These are phyloP conservation scores for Emmonsia crescens DNA, from an alignment of 2,329 filamentous ascomycete genomes.

Conservation along the genomic window DNA sequence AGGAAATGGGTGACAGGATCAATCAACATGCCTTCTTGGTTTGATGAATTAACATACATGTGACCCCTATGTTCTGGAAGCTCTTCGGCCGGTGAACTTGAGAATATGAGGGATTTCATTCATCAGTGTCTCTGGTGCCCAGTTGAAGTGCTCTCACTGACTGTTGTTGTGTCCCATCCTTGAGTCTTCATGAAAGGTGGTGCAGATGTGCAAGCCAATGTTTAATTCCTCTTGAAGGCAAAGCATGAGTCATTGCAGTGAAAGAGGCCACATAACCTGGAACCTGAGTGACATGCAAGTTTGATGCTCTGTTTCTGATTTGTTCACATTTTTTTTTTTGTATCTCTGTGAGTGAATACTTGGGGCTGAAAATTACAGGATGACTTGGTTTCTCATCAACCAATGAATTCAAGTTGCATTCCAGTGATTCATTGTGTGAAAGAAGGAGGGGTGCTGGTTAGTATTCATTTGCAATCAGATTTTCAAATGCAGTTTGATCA, in stretches of 20 bases:
- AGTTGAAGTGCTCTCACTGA: neutral
- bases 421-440: no score
- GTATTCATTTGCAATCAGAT: neutral
- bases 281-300: neutral
- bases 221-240: neutral
- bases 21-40: neutral
- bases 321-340: neutral
- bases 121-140: neutral
- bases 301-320: neutral
- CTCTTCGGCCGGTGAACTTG: neutral
- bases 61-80: neutral
- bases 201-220: neutral
- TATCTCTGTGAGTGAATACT: neutral
- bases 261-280: neutral
- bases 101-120: neutral
- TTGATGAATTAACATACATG: neutral
- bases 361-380: no score
- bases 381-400: no score
- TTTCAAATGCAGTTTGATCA: no score
- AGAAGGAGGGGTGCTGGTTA: neutral
- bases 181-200: neutral
- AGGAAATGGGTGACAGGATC: neutral
- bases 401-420: no score
- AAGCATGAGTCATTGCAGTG: neutral
- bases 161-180: neutral